A percentile compares a stretch with the other conserved stretches of the same genome.
Conservation (phyloP, 108 stramenopile genomes). For the Cyclotella atomus region DNA sequence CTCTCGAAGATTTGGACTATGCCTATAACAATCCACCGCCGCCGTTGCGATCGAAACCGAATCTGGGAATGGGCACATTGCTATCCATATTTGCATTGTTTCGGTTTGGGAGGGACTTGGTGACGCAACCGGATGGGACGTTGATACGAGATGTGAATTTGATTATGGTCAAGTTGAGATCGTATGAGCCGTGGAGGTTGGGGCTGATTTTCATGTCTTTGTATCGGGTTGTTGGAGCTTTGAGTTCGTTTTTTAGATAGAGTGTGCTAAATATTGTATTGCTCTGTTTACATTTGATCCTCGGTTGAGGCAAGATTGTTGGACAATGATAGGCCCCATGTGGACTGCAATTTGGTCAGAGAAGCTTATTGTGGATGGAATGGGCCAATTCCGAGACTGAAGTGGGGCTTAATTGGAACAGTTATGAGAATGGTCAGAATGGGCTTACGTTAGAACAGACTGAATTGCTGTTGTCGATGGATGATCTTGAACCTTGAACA, state of each 20-base stretch:
- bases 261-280: too few relatives aligned
- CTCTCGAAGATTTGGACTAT: slow-evolving; percentile 25
- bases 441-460: too few relatives aligned
- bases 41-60: slow-evolving; percentile 10
- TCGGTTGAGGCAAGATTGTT: too few relatives aligned
- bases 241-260: slow-evolving; percentile 17
- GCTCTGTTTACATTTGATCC: too few relatives aligned
- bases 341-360: too few relatives aligned
- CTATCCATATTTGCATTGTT: slow-evolving; percentile 46
- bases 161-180: slow-evolving; percentile 26
- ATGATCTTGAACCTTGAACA: too few relatives aligned
- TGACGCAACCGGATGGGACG: slow-evolving; percentile 34
- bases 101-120: slow-evolving; percentile 47
- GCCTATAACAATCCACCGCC: slow-evolving; percentile 33
- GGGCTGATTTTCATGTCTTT: slow-evolving; percentile 33
- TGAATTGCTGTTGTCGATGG: too few relatives aligned
- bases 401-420: too few relatives aligned
- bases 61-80: slow-evolving; percentile 40
- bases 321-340: too few relatives aligned
- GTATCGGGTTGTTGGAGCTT: slow-evolving; percentile 32
- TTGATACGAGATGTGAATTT: slow-evolving; percentile 31
- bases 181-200: slow-evolving; percentile 43
- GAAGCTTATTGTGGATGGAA: too few relatives aligned
- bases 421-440: too few relatives aligned
- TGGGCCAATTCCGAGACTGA: too few relatives aligned